Conservation (phyloP, 345 rosid genomes). For the Murraya paniculata region DNA sequence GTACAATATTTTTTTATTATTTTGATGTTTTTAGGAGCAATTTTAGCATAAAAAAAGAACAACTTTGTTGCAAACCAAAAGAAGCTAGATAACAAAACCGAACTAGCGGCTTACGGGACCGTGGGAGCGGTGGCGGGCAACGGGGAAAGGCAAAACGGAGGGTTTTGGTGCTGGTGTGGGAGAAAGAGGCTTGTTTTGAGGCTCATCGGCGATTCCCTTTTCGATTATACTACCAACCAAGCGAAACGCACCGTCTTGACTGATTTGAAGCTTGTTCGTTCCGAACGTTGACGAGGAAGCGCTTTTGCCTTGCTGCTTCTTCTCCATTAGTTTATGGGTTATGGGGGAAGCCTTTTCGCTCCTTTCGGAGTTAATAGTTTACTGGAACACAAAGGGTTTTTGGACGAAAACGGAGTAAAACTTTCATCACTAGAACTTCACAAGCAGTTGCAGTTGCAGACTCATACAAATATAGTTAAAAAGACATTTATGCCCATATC, state of each 20-base stretch:
- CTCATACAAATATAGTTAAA: too few relatives aligned
- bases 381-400: neutral
- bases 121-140: constrained; percentile 89
- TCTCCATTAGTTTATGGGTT: constrained; percentile 13
- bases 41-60: neutral
- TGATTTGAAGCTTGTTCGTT: constrained; percentile 20
- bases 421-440: neutral
- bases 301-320: constrained; percentile 14
- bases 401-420: too few relatives aligned
- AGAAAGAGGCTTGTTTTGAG: constrained; percentile 21
- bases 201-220: constrained; percentile 47
- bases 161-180: constrained; percentile 52
- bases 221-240: constrained; percentile 71
- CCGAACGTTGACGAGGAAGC: constrained; percentile 7
- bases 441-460: too few relatives aligned
- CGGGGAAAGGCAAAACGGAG: constrained; percentile 72
- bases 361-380: neutral
- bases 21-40: neutral
- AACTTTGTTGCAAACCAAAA: neutral
- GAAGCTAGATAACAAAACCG: neutral
- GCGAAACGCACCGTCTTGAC: constrained; percentile 30
- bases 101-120: constrained; percentile 60
- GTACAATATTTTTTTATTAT: neutral
- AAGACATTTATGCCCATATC: neutral
- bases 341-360: neutral